Evolutionary conservation across 352 stramenopile genomes (phyloP).

Genomic region (Pythium oligandrum): DNA sequence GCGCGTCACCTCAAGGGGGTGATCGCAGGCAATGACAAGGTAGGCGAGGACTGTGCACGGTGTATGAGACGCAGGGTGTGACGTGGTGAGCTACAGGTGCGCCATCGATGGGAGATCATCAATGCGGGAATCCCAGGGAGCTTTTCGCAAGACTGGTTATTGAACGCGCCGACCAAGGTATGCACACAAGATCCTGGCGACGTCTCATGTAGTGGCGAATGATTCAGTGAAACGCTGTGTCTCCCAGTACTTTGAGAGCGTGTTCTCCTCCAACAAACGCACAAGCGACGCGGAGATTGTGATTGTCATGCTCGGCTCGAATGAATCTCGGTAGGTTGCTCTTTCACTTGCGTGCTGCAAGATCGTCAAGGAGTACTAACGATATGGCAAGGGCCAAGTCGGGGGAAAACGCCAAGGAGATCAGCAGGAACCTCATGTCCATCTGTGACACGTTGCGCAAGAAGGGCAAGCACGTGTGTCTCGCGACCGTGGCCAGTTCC

Average conservation of each 20-base stretch:
- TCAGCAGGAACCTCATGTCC: slow-evolving; percentile 56
- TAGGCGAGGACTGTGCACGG: slow-evolving; percentile 11
- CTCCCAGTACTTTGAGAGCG: slow-evolving; percentile 53
- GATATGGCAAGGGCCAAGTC: too few species aligned
- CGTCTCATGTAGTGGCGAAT: too few species aligned
- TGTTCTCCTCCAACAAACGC: slow-evolving; percentile 48
- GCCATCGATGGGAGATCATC: slow-evolving; percentile 76
- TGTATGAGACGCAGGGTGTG: not conserved
- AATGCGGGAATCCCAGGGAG: slow-evolving; percentile 68
- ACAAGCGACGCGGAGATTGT: slow-evolving; percentile 73
- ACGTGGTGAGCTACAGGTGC: slow-evolving; percentile 33
- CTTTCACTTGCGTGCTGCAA: too few species aligned
- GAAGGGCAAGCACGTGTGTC: slow-evolving; percentile 77
- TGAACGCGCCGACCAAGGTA: slow-evolving; percentile 63
- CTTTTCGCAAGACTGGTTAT: slow-evolving; percentile 55
- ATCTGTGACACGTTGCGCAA: slow-evolving; percentile 78
- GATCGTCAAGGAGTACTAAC: too few species aligned
- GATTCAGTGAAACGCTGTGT: too few species aligned
- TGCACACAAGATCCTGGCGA: not conserved
- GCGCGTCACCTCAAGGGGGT: slow-evolving; percentile 49
- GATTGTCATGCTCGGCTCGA: slow-evolving; percentile 71
- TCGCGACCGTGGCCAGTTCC: slow-evolving; percentile 53
- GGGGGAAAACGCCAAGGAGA: slow-evolving; percentile 22
- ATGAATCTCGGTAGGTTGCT: slow-evolving; percentile 41
- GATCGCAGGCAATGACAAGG: slow-evolving; percentile 55